Percentiles rank a stretch among this genome's conserved stretches.
Conservation (phyloP, 2,329 filamentous ascomycete genomes). For the Xylariaceae sp. region DNA sequence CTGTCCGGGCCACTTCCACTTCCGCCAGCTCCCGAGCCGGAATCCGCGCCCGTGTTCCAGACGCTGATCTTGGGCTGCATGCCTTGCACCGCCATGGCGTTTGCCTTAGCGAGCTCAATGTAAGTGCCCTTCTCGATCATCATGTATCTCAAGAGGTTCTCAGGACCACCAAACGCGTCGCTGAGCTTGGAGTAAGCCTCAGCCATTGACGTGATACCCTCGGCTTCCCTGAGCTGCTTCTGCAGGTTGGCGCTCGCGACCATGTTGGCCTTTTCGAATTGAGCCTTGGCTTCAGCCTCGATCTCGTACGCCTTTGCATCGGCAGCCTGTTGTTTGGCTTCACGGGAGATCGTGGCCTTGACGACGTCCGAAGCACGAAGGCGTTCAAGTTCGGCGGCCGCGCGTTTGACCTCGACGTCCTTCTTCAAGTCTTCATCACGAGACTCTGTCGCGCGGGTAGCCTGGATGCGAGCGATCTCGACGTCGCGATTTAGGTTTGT, state of each 20-base stretch:
- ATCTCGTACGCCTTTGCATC: constrained; percentile 62
- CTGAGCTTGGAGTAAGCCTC: constrained; percentile 71
- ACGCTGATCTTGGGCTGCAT: constrained; percentile 85
- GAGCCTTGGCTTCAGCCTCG: constrained; percentile 53
- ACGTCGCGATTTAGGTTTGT: constrained; percentile 69
- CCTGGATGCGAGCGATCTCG: constrained; percentile 69
- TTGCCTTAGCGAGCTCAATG: constrained; percentile 70
- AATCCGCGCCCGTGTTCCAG: constrained; percentile 70
- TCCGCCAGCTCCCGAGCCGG: constrained; percentile 35
- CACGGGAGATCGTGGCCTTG: constrained; percentile 64
- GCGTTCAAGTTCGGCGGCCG: constrained; percentile 73
- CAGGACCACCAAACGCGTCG: constrained; percentile 69
- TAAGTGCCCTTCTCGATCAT: constrained; percentile 84
- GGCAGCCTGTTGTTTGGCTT: constrained; percentile 63
- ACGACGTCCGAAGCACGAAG: constrained; percentile 73
- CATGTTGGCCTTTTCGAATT: constrained; percentile 43
- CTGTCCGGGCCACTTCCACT: constrained; percentile 46
- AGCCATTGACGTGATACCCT: constrained; percentile 71
- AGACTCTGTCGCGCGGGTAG: constrained; percentile 65
- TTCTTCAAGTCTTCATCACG: constrained; percentile 76
- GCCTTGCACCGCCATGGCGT: constrained; percentile 68
- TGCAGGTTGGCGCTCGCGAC: constrained; percentile 52
- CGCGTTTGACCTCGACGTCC: constrained; percentile 71
- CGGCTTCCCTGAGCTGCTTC: constrained; percentile 65
- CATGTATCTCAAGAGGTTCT: constrained; percentile 74